Percentiles rank a stretch among this genome's conserved stretches.
Conservation (phyloP, 305 asterid species). For the Petunia hybrid region DNA sequence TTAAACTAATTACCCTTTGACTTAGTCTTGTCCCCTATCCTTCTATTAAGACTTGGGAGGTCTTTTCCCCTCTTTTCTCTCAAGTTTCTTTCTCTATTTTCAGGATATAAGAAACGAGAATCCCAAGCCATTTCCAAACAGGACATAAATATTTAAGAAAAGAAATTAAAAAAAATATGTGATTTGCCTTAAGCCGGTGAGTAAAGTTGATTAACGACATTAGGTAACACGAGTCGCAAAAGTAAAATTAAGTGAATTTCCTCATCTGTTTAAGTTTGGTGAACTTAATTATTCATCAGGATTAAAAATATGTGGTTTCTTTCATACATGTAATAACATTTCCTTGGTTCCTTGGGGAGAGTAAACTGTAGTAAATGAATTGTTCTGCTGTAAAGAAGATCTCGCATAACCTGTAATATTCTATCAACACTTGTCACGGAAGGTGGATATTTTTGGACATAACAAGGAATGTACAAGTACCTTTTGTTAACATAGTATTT, state of each 20-base stretch:
- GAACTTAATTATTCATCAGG: no score
- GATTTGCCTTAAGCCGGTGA: background rate
- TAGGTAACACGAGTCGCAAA: background rate
- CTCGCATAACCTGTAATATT: no score
- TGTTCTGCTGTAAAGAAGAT: no score
- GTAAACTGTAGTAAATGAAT: background rate
- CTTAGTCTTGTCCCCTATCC: no score
- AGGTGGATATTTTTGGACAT: no score
- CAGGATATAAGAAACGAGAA: background rate
- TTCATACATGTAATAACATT: background rate
- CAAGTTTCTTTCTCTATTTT: background rate
- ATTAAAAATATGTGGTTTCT: background rate
- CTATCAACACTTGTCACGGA: no score
- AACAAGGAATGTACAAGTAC: no score
- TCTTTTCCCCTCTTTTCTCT: no score
- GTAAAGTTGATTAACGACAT: background rate
- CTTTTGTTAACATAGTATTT: no score
- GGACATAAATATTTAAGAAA: background rate
- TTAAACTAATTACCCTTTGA: no score
- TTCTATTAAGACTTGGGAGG: no score
- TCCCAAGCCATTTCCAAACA: background rate
- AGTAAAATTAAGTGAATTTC: background rate
- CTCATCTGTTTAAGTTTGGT: background rate
- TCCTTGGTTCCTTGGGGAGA: background rate
- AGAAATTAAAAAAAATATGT: background rate